These are phyloP conservation scores for Neonectria neomacrospora DNA, from an alignment of 2,329 filamentous ascomycete species.

Conservation along the genomic window DNA sequence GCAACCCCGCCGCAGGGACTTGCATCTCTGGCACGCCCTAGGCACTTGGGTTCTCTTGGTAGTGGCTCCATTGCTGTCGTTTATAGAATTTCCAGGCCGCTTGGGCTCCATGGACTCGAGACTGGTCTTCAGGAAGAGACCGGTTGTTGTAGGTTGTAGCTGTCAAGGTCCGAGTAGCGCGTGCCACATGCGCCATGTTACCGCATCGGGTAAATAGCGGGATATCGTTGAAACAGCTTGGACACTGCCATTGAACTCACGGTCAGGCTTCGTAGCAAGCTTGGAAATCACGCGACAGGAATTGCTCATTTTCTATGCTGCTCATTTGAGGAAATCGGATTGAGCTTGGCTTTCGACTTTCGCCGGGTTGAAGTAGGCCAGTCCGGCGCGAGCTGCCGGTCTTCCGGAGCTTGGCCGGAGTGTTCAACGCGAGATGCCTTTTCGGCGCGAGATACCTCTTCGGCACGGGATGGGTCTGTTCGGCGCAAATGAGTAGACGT, in stretches of 20 bases:
- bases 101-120: neutral
- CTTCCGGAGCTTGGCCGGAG: too few relatives aligned
- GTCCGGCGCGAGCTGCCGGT: too few relatives aligned
- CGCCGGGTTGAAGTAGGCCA: too few relatives aligned
- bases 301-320: too few relatives aligned
- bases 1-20: slow-evolving; percentile 56
- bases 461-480: too few relatives aligned
- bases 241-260: neutral
- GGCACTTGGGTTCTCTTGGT: slow-evolving; percentile 56
- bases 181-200: neutral
- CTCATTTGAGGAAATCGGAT: too few relatives aligned
- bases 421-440: too few relatives aligned
- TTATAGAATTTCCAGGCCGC: neutral
- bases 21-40: slow-evolving; percentile 56
- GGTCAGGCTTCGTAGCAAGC: too few relatives aligned
- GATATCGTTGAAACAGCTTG: neutral
- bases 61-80: neutral
- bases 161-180: neutral
- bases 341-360: too few relatives aligned
- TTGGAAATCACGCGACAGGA: too few relatives aligned
- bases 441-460: too few relatives aligned
- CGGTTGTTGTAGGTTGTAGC: neutral
- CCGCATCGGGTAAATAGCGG: neutral
- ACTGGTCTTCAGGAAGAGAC: neutral
- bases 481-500: too few relatives aligned